phyloP scores from a whole-genome alignment of 75 land plant genomes.

The Cunninghamia lanceolata region DNA sequence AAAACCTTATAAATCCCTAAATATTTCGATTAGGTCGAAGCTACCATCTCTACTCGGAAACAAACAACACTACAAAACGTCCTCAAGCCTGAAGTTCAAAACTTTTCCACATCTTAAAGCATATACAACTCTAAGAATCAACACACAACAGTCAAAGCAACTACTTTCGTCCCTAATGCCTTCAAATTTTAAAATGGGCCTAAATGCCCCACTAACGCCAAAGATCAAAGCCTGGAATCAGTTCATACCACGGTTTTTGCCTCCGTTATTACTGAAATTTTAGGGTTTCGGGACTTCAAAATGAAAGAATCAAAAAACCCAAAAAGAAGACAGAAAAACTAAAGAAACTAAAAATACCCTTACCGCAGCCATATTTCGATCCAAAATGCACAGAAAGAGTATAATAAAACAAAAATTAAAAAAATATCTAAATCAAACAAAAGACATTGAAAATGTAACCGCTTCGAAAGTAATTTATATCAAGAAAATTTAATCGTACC shows the following conservation, averaged over 20 bases:
- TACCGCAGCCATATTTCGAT: background rate
- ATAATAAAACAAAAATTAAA: background rate
- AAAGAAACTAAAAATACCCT: background rate
- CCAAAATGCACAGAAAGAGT: background rate
- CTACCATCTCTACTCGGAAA: background rate
- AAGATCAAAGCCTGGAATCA: background rate
- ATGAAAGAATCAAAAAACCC: background rate
- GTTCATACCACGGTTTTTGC: background rate
- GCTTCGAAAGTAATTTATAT: background rate
- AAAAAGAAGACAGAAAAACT: background rate
- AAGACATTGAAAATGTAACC: background rate
- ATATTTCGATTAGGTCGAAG: background rate
- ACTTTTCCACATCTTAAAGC: background rate
- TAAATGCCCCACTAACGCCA: background rate
- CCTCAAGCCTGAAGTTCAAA: background rate
- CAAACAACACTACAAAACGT: background rate
- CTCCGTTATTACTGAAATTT: background rate
- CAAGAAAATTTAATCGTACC: background rate
- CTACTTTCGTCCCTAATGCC: background rate
- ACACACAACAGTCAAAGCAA: background rate
- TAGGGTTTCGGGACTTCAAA: background rate
- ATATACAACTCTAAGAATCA: background rate
- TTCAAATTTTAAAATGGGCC: background rate
- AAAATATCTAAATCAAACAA: background rate
- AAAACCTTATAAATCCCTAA: background rate